Percentiles rank a stretch among this genome's conserved stretches.
phyloP scores from a whole-genome alignment of 345 rosid genomes.

The Eutrema heterophyllum region DNA sequence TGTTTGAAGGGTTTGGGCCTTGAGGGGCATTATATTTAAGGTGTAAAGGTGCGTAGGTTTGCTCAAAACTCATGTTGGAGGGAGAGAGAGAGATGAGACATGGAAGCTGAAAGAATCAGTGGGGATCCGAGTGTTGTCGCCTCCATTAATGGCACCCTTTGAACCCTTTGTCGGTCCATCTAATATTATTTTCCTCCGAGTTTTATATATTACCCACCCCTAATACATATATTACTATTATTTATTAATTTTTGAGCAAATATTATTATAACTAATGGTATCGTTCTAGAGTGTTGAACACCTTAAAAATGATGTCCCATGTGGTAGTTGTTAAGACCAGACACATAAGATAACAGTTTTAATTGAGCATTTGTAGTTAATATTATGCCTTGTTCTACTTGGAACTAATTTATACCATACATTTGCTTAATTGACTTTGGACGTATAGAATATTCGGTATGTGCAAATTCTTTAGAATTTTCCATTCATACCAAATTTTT shows the following conservation, averaged over 20 bases:
- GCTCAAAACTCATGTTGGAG: slow-evolving; percentile 31
- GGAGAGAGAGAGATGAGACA: slow-evolving; percentile 40
- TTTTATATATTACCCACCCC: slow-evolving; percentile 8
- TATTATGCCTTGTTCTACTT: neutral
- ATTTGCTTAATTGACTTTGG: neutral
- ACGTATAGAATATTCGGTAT: neutral
- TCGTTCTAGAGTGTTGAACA: slow-evolving; percentile 19
- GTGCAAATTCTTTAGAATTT: neutral
- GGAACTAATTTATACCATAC: neutral
- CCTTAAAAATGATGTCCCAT: slow-evolving; percentile 28
- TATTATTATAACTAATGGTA: slow-evolving; percentile 9
- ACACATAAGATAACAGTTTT: slow-evolving; percentile 7
- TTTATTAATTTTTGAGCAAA: no score
- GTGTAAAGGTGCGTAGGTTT: slow-evolving; percentile 40
- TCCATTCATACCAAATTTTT: neutral
- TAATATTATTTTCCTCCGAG: slow-evolving; percentile 12
- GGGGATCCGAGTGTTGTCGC: slow-evolving; percentile 80
- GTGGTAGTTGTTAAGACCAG: slow-evolving; percentile 24
- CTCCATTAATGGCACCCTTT: slow-evolving; percentile 73
- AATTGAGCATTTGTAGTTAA: neutral
- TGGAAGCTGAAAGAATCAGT: slow-evolving; percentile 53
- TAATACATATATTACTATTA: neutral
- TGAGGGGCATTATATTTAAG: slow-evolving; percentile 37
- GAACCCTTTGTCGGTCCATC: slow-evolving; percentile 73
- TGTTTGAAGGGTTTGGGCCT: slow-evolving; percentile 14